These are phyloP conservation scores for Linanthus parryae DNA, from an alignment of 148 eudicot genomes.

Conservation along the genomic window DNA sequence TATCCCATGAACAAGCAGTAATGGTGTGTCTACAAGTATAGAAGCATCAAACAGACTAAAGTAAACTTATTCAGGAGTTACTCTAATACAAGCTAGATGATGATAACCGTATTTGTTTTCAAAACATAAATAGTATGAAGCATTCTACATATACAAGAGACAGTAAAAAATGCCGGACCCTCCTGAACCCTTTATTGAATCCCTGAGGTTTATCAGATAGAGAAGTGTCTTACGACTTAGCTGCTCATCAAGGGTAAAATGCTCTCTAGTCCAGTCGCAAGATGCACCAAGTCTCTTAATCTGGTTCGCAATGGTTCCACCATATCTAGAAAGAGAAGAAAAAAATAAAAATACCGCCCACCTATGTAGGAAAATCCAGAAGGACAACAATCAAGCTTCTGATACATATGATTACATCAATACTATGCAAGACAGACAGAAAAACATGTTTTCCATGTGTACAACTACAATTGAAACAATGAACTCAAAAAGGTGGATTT, in stretches of 20 bases:
- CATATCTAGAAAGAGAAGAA: conserved; percentile 55
- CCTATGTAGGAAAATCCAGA: no score
- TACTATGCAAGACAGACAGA: no score
- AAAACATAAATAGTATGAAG: not conserved
- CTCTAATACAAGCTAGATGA: not conserved
- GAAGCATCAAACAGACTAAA: not conserved
- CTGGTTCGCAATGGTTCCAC: conserved; percentile 95
- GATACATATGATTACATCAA: no score
- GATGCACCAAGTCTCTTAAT: conserved; percentile 99
- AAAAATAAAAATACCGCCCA: not conserved
- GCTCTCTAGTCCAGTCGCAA: conserved; percentile 97
- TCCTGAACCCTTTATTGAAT: conserved; percentile 1
- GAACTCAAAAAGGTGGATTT: no score
- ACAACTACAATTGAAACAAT: no score
- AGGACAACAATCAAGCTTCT: no score
- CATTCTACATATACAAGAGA: not conserved
- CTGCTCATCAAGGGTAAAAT: conserved; percentile 93
- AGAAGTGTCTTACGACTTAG: conserved; percentile 94
- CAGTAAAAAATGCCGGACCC: not conserved
- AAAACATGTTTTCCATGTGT: no score
- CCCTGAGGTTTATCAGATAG: conserved; percentile 17
- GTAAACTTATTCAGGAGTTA: not conserved
- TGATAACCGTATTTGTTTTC: not conserved
- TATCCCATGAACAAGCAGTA: no score
- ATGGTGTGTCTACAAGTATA: no score